phyloP scores from a whole-genome alignment of 2,329 filamentous ascomycete genomes.

The Magnaporthales sp. region DNA sequence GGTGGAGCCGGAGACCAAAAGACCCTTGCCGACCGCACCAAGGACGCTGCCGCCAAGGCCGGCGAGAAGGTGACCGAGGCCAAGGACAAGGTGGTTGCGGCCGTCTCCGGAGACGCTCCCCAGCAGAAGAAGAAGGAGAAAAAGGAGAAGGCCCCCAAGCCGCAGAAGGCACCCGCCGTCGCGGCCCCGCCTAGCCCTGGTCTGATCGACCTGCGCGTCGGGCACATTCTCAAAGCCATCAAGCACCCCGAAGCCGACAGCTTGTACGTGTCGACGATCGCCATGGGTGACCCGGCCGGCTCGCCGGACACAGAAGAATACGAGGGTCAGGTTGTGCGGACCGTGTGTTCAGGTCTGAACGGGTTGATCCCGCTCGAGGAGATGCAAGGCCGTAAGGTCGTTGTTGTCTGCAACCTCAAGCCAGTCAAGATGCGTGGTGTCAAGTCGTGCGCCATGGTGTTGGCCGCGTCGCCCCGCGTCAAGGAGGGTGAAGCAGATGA shows the following conservation, averaged over 20 bases:
- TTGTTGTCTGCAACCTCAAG: slow-evolving; percentile 96
- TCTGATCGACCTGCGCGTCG: slow-evolving; percentile 90
- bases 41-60: slow-evolving; percentile 45
- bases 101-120: slow-evolving; percentile 22
- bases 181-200: slow-evolving; percentile 73
- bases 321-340: slow-evolving; percentile 85
- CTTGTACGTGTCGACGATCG: slow-evolving; percentile 90
- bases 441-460: slow-evolving; percentile 76
- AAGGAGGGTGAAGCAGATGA: slow-evolving; percentile 77
- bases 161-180: slow-evolving; percentile 58
- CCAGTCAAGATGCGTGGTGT: slow-evolving; percentile 96
- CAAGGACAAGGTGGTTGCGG: slow-evolving; percentile 40
- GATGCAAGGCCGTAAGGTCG: slow-evolving; percentile 93
- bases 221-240: slow-evolving; percentile 92
- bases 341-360: slow-evolving; percentile 94
- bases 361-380: slow-evolving; percentile 86
- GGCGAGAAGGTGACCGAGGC: slow-evolving; percentile 37
- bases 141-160: slow-evolving; percentile 80
- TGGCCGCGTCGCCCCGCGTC: slow-evolving; percentile 80
- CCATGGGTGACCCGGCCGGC: slow-evolving; percentile 79
- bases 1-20: slow-evolving; percentile 32
- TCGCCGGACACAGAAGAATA: slow-evolving; percentile 85
- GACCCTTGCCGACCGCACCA: slow-evolving; percentile 50
- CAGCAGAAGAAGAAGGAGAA: slow-evolving; percentile 89
- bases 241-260: slow-evolving; percentile 96